Percentiles rank a stretch among this genome's conserved stretches.
phyloP scores from a whole-genome alignment of 768 basidiomycete species.

The Phlegmacium glaucopus region DNA sequence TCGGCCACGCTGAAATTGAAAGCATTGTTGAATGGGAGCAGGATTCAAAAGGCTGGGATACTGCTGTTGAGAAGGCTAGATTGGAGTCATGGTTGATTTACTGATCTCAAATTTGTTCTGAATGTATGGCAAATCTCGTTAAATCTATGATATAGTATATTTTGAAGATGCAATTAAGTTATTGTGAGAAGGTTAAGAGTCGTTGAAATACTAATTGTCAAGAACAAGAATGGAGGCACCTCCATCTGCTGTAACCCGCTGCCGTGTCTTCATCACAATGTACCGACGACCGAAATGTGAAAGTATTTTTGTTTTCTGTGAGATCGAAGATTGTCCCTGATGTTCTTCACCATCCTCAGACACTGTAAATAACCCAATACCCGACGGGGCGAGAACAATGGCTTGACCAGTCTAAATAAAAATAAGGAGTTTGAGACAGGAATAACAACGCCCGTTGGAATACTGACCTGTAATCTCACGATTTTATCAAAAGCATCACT shows the following conservation, averaged over 20 bases:
- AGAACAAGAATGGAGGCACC: constrained; percentile 55
- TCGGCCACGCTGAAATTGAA: constrained; percentile 46
- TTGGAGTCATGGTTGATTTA: constrained; percentile 22
- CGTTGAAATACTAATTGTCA: neutral
- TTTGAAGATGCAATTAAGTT: no score
- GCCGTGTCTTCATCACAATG: constrained; percentile 57
- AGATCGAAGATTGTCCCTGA: neutral
- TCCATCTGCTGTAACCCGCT: constrained; percentile 60
- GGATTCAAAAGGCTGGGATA: constrained; percentile 16
- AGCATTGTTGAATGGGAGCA: constrained; percentile 27
- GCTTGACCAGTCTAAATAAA: constrained; percentile 63
- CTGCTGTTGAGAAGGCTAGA: constrained; percentile 15
- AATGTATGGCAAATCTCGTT: no score
- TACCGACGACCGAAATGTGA: constrained; percentile 56
- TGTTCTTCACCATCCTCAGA: constrained; percentile 1
- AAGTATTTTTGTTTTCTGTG: constrained; percentile 21
- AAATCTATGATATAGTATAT: no score
- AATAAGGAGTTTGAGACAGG: neutral
- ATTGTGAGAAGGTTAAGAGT: neutral
- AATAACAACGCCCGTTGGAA: neutral
- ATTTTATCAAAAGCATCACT: constrained; percentile 65
- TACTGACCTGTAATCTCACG: constrained; percentile 56
- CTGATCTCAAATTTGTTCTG: no score
- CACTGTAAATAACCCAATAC: constrained; percentile 38
- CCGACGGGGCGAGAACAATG: constrained; percentile 65